phyloP scores from a whole-genome alignment of 2,329 filamentous ascomycete species.

The Neofusicoccum ribis region DNA sequence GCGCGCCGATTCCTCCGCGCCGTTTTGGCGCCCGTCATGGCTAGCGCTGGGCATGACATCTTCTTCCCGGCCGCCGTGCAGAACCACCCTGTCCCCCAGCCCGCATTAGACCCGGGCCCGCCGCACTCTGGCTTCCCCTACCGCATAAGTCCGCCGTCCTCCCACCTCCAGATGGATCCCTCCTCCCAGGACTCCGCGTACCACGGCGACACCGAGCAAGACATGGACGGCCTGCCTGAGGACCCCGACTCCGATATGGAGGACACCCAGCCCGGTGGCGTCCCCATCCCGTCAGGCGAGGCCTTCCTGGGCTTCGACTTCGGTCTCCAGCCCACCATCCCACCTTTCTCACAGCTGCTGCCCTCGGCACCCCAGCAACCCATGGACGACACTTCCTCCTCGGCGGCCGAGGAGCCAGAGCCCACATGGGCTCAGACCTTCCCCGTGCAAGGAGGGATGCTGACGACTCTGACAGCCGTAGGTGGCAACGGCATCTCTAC shows the following conservation, averaged over 20 bases:
- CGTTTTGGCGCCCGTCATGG: constrained; percentile 9
- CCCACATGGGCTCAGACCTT: neutral
- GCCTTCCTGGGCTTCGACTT: neutral
- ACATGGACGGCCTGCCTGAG: constrained; percentile 10
- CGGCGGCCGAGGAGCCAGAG: neutral
- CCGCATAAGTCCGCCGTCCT: constrained; percentile 3
- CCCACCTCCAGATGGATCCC: neutral
- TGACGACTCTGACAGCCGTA: neutral
- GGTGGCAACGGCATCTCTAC: neutral
- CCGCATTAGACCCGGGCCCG: neutral
- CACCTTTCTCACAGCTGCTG: neutral
- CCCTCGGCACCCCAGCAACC: neutral
- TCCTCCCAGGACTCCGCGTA: constrained; percentile 8
- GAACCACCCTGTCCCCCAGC: neutral
- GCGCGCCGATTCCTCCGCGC: neutral
- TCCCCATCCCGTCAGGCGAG: neutral
- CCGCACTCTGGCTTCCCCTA: neutral
- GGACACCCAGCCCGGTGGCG: constrained; percentile 17
- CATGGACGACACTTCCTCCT: neutral
- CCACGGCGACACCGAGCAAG: constrained; percentile 1
- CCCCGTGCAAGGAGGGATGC: neutral
- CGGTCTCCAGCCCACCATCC: neutral
- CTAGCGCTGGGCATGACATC: constrained; percentile 16
- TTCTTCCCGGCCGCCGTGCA: neutral
- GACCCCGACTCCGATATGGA: constrained; percentile 20